Evolutionary conservation across 192 early-diverging fungal species (phyloP), one percentile per base, ranked within the genome.

Genomic region (Mortierella alpina): DNA sequence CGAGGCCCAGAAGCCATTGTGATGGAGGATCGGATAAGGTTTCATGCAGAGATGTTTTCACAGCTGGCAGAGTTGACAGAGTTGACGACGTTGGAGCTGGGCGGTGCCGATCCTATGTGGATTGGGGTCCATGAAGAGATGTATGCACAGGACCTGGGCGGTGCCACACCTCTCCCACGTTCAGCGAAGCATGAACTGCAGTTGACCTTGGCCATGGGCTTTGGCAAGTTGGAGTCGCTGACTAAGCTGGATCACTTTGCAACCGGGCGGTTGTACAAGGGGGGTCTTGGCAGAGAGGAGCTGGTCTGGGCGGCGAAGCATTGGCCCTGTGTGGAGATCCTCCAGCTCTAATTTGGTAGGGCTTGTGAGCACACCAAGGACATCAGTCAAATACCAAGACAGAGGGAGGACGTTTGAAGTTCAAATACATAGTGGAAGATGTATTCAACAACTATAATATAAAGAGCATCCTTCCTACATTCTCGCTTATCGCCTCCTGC

Each of bases 1-100:
- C 31, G 31, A 31, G 31, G 31, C 31, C 31, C 31, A 2, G 31
- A 31, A 62, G 23, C 1, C 23, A 20, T 23, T 13, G 10, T 17
- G 47, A 49, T 7, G 31, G 48, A 45, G 22, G 23, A 7, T 6
- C n/a, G 54, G 46, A 13, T 18, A 17, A 2, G 31, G 46, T 46
- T 65, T 9, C 54, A 50, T 22, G 17, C 12, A 6, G 53, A 20
- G 31, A 73, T 73, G 56, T 73, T 59, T 45, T 40, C 53, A 0
- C 71, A 73, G 13, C 23, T 73, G 17, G 46, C 63, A 9, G n/a
- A 56, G 6, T 41, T 73, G 15, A 59, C 46, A 17, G 63, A 73
- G 44, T 18, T 73, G 23, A 48, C 14, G 54, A 53, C 44, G 7
- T 41, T 70, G 20, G 51, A 52, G 6, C 58, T 70, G 9, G 59